Percentiles rank a stretch among this genome's conserved stretches.
These are phyloP conservation scores for Russula sp. DNA, from an alignment of 768 basidiomycete species.

Conservation along the genomic window DNA sequence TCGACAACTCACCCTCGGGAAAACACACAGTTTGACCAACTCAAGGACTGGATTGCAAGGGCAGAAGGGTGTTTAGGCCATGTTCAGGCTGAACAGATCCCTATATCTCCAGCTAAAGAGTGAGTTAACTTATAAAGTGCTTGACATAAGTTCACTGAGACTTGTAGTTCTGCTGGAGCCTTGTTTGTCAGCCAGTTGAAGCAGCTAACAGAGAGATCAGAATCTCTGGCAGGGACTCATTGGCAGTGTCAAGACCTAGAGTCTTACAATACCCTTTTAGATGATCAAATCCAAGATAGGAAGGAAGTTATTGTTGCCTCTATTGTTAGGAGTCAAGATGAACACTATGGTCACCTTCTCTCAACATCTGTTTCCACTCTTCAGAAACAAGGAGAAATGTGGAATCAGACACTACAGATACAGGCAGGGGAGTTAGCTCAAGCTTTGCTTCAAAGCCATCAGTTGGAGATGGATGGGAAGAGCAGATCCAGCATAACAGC, in stretches of 20 bases:
- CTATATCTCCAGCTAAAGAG: neutral
- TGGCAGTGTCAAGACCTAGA: conserved; percentile 5
- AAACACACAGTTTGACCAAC: neutral
- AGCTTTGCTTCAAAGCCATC: conserved; percentile 4
- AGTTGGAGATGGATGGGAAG: neutral
- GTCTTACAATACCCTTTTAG: neutral
- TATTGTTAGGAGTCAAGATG: conserved; percentile 3
- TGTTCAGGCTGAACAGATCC: neutral
- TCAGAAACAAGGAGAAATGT: conserved; percentile 2
- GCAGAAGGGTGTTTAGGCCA: neutral
- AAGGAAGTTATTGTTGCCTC: conserved; percentile 6
- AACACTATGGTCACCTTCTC: neutral
- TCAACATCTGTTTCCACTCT: neutral
- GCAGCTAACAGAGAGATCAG: conserved; percentile 1
- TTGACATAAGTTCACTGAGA: neutral
- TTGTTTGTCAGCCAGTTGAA: neutral
- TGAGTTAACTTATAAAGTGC: neutral
- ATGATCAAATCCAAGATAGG: conserved; percentile 4
- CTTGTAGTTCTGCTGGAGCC: neutral
- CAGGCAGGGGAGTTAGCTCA: conserved; percentile 8
- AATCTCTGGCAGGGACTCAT: conserved; percentile 6
- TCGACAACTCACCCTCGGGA: neutral
- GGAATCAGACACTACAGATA: conserved; percentile 3
- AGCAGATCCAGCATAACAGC: neutral
- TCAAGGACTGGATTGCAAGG: conserved; percentile 6